Percentiles rank a stretch among this genome's conserved stretches.
Evolutionary conservation across 1,139 yeast species (phyloP).

Genomic region (Wickerhamomyces sp.): DNA sequence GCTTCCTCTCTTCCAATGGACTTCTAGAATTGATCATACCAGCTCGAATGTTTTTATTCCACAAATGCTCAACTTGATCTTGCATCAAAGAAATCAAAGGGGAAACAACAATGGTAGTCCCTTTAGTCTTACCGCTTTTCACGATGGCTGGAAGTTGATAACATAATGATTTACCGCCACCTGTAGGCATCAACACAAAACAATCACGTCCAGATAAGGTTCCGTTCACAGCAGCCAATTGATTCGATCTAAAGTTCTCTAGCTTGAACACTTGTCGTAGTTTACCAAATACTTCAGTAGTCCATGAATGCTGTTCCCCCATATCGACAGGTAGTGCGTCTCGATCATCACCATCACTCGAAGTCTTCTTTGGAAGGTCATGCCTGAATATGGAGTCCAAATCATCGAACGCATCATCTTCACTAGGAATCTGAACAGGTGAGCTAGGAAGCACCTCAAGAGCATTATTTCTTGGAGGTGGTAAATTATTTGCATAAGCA

Average conservation of each 20-base stretch:
- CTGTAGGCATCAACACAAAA: slow-evolving; percentile 97
- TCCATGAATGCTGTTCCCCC: slow-evolving; percentile 48
- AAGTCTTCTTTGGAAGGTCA: slow-evolving; percentile 7
- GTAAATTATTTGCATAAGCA: background rate
- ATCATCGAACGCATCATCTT: slow-evolving; percentile 13
- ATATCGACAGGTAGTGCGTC: background rate
- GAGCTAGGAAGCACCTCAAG: slow-evolving; percentile 11
- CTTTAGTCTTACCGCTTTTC: slow-evolving; percentile 64
- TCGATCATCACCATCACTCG: no score
- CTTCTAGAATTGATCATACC: slow-evolving; percentile 86
- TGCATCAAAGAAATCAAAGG: slow-evolving; percentile 96
- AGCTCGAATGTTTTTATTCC: slow-evolving; percentile 64
- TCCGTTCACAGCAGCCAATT: slow-evolving; percentile 79
- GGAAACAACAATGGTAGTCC: slow-evolving; percentile 88
- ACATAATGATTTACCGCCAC: slow-evolving; percentile 96
- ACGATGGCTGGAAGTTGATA: slow-evolving; percentile 93
- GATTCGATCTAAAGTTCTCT: slow-evolving; percentile 71
- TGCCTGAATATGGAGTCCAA: slow-evolving; percentile 14
- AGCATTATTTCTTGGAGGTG: slow-evolving; percentile 5
- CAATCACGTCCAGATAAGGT: slow-evolving; percentile 81
- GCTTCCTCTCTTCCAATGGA: slow-evolving; percentile 55
- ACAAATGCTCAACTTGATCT: slow-evolving; percentile 86
- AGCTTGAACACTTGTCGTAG: slow-evolving; percentile 60
- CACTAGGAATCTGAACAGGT: slow-evolving; percentile 4
- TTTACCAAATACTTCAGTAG: slow-evolving; percentile 56